Evolutionary conservation across 352 stramenopile genomes (phyloP), one percentile per base, ranked within the genome.

Genomic region (Phytophthora ramorum): DNA sequence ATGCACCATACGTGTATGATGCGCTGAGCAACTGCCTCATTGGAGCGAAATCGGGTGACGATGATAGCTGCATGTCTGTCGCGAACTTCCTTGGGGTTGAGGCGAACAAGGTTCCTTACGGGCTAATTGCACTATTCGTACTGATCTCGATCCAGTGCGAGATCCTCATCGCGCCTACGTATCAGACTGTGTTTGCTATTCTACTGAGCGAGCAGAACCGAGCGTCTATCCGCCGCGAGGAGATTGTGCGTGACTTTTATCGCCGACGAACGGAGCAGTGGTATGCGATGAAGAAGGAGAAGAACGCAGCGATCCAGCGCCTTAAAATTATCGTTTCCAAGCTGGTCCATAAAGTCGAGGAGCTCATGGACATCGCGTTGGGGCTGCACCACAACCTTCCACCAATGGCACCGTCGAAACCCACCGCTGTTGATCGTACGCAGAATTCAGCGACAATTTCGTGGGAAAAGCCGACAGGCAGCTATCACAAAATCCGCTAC

Each of bases 251-350:
- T 0, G 73, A 77, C 14, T 91, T 89, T 41, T 92, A 90, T 67
- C 78, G 78, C 13, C 63, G 73, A 14, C 85, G 87, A 38, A 93
- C 85, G 5, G 79, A 78, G 16, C 79, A 85, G 55, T 96, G 88
- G 87, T 87, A 90, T 55, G 58, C 63, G 3, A 73, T 96, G 40
- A 96, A 96, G 63, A 90, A 89, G 40, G 85, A 95, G 32, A 96
- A 96, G 58, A 91, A 86, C 50, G 77, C 84, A 10, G 87, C 84
- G 0, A 85, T 96, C 52, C 81, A 92, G 57, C 83, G 87, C 1
- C 78, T 96, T 10, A 95, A 95, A 50, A 83, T 95, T 6, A 95
- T 95, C 53, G 89, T 96, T 5, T 94, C 85, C 0, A 95, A 95
- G 59, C 73, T 95, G 1, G 89, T 96, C 0, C 87, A 96, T 57